phyloP scores from a whole-genome alignment of 2,329 filamentous ascomycete genomes.

The Delphinella strobiligena region DNA sequence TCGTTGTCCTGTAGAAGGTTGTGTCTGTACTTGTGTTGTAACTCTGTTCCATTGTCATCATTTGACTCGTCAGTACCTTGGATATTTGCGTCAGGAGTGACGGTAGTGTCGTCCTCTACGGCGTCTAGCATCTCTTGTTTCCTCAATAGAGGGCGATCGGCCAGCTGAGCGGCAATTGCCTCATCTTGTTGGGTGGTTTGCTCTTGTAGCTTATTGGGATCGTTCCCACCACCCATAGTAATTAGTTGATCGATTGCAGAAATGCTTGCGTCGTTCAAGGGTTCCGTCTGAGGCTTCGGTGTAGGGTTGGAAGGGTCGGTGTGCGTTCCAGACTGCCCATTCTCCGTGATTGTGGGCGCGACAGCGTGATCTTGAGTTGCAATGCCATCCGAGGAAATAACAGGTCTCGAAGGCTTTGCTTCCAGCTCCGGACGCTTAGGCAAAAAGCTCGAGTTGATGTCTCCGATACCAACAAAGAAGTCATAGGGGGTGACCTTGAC shows the following conservation, averaged over 20 bases:
- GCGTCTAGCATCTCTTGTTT: conserved; percentile 82
- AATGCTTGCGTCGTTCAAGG: conserved; percentile 29
- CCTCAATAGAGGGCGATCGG: conserved; percentile 77
- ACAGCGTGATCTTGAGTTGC: not conserved
- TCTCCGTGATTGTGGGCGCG: not conserved
- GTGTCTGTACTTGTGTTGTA: conserved; percentile 43
- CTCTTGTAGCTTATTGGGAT: conserved; percentile 54
- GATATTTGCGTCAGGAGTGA: conserved; percentile 23
- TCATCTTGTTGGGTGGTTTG: conserved; percentile 82
- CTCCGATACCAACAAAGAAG: conserved; percentile 95
- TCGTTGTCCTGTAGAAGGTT: conserved; percentile 83
- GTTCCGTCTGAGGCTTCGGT: not conserved
- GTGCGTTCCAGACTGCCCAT: not conserved
- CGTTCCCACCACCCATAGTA: conserved; percentile 61
- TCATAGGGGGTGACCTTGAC: conserved; percentile 94
- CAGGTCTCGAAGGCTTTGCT: conserved; percentile 14
- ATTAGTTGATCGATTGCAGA: conserved; percentile 62
- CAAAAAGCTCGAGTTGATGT: conserved; percentile 96
- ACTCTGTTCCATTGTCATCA: conserved; percentile 20
- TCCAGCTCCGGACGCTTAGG: conserved; percentile 54
- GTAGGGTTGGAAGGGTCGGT: not conserved
- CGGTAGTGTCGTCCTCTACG: conserved; percentile 50
- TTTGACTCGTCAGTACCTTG: conserved; percentile 30
- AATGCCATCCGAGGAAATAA: conserved; percentile 3
- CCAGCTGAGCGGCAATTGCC: conserved; percentile 75